phyloP scores from a whole-genome alignment of 495 filamentous ascomycete species.

The Echria macrotheca region DNA sequence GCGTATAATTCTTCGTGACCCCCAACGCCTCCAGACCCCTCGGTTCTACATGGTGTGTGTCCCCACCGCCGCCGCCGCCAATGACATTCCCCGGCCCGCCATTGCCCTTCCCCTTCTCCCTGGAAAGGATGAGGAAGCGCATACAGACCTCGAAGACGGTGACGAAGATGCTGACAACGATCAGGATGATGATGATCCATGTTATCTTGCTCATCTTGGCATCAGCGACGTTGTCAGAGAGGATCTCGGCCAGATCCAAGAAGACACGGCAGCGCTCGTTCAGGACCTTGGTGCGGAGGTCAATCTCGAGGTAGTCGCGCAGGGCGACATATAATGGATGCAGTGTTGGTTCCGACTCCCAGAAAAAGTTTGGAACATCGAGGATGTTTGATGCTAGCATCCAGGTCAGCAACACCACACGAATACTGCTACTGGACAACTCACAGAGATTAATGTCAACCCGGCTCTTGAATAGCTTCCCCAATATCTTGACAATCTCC shows the following conservation, averaged over 20 bases:
- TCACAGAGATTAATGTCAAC: constrained; percentile 98
- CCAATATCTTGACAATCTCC: constrained; percentile 88
- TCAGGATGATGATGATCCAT: constrained; percentile 97
- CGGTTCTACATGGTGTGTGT: constrained; percentile 17
- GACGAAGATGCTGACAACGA: constrained; percentile 82
- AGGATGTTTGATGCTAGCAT: constrained; percentile 84
- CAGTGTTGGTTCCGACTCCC: constrained; percentile 91
- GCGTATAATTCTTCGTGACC: constrained; percentile 32
- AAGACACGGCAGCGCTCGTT: constrained; percentile 97
- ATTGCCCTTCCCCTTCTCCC: constrained; percentile 28
- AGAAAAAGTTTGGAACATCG: constrained; percentile 98
- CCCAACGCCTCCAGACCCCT: constrained; percentile 16
- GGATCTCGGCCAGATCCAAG: constrained; percentile 90
- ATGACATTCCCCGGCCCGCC: constrained; percentile 13
- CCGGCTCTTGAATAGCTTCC: constrained; percentile 82
- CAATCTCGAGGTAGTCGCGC: constrained; percentile 96
- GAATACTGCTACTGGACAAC: too few species aligned
- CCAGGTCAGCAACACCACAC: too few species aligned
- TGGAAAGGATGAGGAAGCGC: constrained; percentile 71
- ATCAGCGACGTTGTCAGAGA: constrained; percentile 86
- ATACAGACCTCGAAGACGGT: constrained; percentile 86
- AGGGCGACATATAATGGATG: constrained; percentile 93
- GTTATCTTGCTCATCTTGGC: constrained; percentile 91
- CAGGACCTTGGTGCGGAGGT: constrained; percentile 85
- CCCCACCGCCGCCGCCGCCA: constrained; percentile 11